Evolutionary conservation across 257 asterid genomes (phyloP), one percentile per base, ranked within the genome.

Genomic region (Leptodermis oblonga): DNA sequence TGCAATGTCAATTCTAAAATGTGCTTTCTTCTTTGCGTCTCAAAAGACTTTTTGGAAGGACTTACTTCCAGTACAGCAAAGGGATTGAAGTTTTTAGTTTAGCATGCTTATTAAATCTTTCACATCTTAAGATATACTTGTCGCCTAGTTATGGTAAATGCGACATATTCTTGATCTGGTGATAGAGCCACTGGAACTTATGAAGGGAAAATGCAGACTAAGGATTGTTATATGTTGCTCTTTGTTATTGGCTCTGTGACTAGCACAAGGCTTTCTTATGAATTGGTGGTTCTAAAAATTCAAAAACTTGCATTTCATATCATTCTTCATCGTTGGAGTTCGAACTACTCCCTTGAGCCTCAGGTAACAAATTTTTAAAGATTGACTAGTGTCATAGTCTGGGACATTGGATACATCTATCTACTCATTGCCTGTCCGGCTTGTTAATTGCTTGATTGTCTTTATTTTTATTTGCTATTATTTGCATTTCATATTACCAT

Each of bases 1-100:
- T 37, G 37, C 62, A 48, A 61, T 33, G 30, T 70, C 55, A 54
- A 41, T 56, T 18, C 7, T 22, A 55, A 55, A 62, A 37, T n/a
- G 7, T 39, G 45, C 46, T 61, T 61, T n/a, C 46, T 30, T 26
- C 15, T 53, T 53, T 23, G 10, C 15, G 45, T n/a, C 25, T 39
- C 7, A 36, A 45, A 43, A 65, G 30, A 17, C 26, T 45, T 42
- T 65, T 45, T 45, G 25, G 25, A 4, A 5, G 15, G 36, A 30
- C 10, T 12, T 12, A 26, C 62, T 55, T 11, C 23, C 18, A 30
- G 11, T 14, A 26, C 18, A 25, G 36, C 30, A 4, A 54, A 54
- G 36, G n/a, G 18, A 33, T 26, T 4, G 14, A 4, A 17, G 10
- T 30, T 30, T 5, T 56, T 28, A 25, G 39, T 5, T 17, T 0